Conservation (phyloP, 2,329 filamentous ascomycete species). For the Phaeoacremonium minimum region DNA sequence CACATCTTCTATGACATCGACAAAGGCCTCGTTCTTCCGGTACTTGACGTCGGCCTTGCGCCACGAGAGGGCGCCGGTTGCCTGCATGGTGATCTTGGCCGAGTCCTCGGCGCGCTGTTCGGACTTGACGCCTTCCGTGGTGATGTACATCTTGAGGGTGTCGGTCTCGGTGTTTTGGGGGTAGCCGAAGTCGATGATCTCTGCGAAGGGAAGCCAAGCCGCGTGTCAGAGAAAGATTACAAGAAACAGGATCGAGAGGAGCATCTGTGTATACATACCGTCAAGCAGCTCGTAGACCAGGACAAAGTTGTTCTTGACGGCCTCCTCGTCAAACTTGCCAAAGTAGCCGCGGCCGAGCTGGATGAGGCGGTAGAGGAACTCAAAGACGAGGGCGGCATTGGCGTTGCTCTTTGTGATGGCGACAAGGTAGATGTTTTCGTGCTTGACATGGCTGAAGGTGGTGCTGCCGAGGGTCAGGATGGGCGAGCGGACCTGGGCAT, state of each 20-base stretch:
- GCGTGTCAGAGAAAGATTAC: neutral
- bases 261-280: constrained; percentile 48
- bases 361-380: constrained; percentile 92
- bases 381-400: constrained; percentile 95
- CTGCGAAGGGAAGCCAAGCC: constrained; percentile 37
- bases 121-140: constrained; percentile 96
- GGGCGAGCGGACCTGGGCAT: constrained; percentile 93
- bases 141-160: constrained; percentile 99
- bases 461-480: constrained; percentile 96
- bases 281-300: constrained; percentile 96
- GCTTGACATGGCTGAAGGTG: constrained; percentile 98
- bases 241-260: neutral
- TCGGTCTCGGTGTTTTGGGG: constrained; percentile 98
- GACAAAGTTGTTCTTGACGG: constrained; percentile 99
- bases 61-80: constrained; percentile 95
- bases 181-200: constrained; percentile 98
- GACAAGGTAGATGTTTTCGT: constrained; percentile 98
- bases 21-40: constrained; percentile 98
- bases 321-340: constrained; percentile 98
- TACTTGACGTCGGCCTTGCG: constrained; percentile 97
- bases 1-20: constrained; percentile 98
- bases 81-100: constrained; percentile 98
- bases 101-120: constrained; percentile 84
- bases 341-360: constrained; percentile 92
- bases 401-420: constrained; percentile 98